phyloP scores from a whole-genome alignment of 805 yeast species.

The Candida ipomoeae region DNA sequence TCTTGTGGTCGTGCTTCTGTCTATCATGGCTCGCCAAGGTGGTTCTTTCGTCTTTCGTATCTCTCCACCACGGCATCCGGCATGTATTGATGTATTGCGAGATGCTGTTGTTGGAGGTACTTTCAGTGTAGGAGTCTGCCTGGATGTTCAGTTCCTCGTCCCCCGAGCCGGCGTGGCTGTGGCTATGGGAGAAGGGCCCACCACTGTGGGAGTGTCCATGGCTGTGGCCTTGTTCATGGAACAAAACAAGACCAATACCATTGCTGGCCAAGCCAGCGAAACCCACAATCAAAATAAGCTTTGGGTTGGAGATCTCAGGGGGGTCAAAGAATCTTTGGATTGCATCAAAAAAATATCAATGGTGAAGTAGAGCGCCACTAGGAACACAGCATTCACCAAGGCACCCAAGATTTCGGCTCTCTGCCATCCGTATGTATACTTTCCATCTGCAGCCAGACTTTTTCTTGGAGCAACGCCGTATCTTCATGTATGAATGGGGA shows the following conservation, averaged over 20 bases:
- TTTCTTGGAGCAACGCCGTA: too few relatives aligned
- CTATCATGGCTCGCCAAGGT: conserved; percentile 24
- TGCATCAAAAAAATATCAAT: conserved; percentile 91
- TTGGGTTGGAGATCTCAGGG: conserved; percentile 75
- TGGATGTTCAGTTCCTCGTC: conserved; percentile 13
- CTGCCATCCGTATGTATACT: conserved; percentile 96
- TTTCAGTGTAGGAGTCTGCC: conserved; percentile 12
- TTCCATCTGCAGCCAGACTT: conserved; percentile 64
- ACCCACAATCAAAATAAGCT: conserved; percentile 78
- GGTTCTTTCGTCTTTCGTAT: conserved; percentile 35
- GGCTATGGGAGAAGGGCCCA: conserved; percentile 9
- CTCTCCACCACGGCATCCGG: conserved; percentile 47
- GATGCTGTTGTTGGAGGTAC: conserved; percentile 26
- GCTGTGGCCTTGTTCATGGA: conserved; percentile 67
- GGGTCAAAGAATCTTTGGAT: conserved; percentile 83
- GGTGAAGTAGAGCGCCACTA: conserved; percentile 87
- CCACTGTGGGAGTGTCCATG: conserved; percentile 23
- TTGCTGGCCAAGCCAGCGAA: conserved; percentile 78
- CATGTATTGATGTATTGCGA: conserved; percentile 35
- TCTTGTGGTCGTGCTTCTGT: conserved; percentile 13
- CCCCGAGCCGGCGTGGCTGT: conserved; percentile 32
- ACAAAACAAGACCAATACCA: conserved; percentile 74
- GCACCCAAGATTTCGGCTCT: conserved; percentile 97
- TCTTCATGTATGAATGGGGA: too few relatives aligned
- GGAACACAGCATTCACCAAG: conserved; percentile 84